Evolutionary conservation across 2,329 filamentous ascomycete species (phyloP), one percentile per base, ranked within the genome.

Genomic region (Gremmenia infestans): DNA sequence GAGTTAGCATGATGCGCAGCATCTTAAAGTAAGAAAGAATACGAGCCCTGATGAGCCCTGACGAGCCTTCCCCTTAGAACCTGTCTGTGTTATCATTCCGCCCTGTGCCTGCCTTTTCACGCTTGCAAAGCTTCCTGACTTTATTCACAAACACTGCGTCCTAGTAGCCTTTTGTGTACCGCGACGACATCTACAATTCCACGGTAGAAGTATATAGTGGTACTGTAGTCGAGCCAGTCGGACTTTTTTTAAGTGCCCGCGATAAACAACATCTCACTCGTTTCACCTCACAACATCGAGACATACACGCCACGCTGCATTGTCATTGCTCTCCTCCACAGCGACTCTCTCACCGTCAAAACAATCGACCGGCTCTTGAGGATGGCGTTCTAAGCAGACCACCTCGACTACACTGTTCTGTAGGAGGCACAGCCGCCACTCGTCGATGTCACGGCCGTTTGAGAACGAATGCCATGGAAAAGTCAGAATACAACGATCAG

Each of bases 381-480:
- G 53, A 68, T 68, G 65, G 57, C 54, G 50, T 58, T 60, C 45
- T 67, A 51, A 64, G 57, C 50, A 45, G 50, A 53, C 50, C 54
- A 28, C 52, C 36, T 35, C 50, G 7, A 50, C 49, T 53, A 57
- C 56, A 17, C 63, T 60, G 57, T 57, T 56, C 59, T 32, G 62
- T 55, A 51, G 45, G 56, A 62, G 54, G 52, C 57, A 49, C 50
- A 46, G 61, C 49, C 53, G 52, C 49, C 49, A 37, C 45, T 57
- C 50, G 59, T 64, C 60, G 58, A 62, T 63, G 62, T 60, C 59
- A 60, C 55, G 58, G 56, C 57, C 22, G 50, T 49, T 60, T 52
- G 55, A 52, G 50, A 48, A 62, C 47, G 35, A 57, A 63, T 66
- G 65, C 63, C 57, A 65, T 67, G 65, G 64, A 64, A 62, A 59